phyloP scores from a whole-genome alignment of 352 stramenopile species.

The Phytophthora boehmeriae region DNA sequence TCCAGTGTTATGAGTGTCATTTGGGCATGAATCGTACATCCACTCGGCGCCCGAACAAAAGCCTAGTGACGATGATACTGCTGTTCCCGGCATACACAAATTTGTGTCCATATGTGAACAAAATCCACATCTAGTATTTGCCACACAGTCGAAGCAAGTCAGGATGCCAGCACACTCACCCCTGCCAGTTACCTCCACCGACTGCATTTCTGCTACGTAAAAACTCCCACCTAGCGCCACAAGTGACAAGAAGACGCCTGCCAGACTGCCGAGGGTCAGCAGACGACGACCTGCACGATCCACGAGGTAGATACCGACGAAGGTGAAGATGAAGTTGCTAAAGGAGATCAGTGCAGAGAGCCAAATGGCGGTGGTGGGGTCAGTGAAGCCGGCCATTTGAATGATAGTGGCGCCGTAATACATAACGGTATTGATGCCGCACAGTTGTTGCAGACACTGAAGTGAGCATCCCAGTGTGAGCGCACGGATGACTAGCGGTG shows the following conservation, averaged over 20 bases:
- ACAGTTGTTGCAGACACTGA: constrained; percentile 69
- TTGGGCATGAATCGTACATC: constrained; percentile 57
- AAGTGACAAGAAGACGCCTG: constrained; percentile 30
- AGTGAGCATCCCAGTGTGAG: constrained; percentile 56
- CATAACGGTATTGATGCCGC: constrained; percentile 90
- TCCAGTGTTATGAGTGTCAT: constrained; percentile 41
- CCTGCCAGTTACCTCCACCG: constrained; percentile 16
- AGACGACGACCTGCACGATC: constrained; percentile 30
- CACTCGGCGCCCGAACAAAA: constrained; percentile 36
- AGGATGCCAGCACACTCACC: constrained; percentile 45
- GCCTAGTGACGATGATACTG: constrained; percentile 12
- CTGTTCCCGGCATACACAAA: constrained; percentile 37
- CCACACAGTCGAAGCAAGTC: constrained; percentile 76
- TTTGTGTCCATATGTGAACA: constrained; percentile 14
- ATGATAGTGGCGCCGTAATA: constrained; percentile 88
- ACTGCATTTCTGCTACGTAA: constrained; percentile 34
- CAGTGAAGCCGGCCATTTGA: constrained; percentile 78
- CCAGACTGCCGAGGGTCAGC: constrained; percentile 34
- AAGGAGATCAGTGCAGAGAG: constrained; percentile 69
- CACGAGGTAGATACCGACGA: constrained; percentile 40
- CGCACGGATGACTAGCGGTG: constrained; percentile 35
- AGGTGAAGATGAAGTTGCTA: constrained; percentile 48
- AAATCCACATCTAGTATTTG: constrained; percentile 58
- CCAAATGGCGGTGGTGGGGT: constrained; percentile 78
- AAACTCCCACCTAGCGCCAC: constrained; percentile 33